phyloP scores from a whole-genome alignment of 2,329 filamentous ascomycete species.

The Reticulascus tulasneorum region DNA sequence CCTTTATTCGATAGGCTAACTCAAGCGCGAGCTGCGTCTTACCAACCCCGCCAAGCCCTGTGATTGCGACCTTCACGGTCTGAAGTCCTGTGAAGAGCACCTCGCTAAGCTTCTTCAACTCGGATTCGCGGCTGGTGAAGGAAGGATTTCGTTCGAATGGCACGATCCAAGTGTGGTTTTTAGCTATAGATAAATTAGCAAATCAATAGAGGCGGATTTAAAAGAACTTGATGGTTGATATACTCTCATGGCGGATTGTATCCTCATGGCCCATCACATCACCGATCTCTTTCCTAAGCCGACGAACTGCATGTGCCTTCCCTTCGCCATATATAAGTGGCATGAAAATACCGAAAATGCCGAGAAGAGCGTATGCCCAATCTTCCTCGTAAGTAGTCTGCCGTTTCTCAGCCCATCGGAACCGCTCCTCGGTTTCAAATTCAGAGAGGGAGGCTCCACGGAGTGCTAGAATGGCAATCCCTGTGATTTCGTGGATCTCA shows the following conservation, averaged over 20 bases:
- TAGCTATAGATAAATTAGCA: no score
- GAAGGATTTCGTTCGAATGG: no score
- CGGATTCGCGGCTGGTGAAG: no score
- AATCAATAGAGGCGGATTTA: no score
- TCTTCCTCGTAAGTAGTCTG: slow-evolving; percentile 13
- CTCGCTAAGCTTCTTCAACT: no score
- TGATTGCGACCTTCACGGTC: no score
- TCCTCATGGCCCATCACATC: no score
- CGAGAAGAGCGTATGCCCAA: slow-evolving; percentile 14
- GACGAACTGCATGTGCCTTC: slow-evolving; percentile 7
- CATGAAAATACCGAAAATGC: slow-evolving; percentile 16
- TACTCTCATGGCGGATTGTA: no score
- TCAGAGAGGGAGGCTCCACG: slow-evolving; percentile 5
- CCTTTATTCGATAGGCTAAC: slow-evolving; percentile 32
- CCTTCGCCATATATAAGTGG: slow-evolving; percentile 15
- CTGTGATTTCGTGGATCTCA: slow-evolving; percentile 19
- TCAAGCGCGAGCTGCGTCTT: slow-evolving; percentile 37
- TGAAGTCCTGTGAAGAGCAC: no score
- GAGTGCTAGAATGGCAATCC: slow-evolving; percentile 15
- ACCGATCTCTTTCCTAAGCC: slow-evolving; percentile 12
- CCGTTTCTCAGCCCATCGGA: slow-evolving; percentile 15
- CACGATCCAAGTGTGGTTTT: no score
- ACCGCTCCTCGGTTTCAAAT: slow-evolving; percentile 12
- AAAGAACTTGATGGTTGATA: no score
- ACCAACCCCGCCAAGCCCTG: slow-evolving; percentile 35